These are phyloP conservation scores for Tulasnella sp. DNA, from an alignment of 768 basidiomycete genomes.

Conservation along the genomic window DNA sequence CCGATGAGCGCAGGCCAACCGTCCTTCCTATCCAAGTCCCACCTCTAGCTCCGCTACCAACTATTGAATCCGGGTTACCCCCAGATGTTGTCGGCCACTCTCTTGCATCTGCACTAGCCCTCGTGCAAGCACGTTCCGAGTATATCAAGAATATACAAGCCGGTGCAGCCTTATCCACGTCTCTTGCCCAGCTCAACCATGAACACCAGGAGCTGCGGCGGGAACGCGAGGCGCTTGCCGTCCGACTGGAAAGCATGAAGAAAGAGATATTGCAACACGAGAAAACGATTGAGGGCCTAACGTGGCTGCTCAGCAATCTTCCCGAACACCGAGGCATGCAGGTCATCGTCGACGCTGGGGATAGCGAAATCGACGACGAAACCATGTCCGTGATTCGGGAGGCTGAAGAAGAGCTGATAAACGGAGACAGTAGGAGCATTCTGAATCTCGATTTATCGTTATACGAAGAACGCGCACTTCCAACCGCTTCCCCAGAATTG, in stretches of 20 bases:
- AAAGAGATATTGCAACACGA: constrained; percentile 4
- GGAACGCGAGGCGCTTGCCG: neutral
- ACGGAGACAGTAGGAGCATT: constrained; percentile 1
- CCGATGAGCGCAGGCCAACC: neutral
- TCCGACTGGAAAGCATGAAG: neutral
- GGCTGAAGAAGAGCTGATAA: neutral
- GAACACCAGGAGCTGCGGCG: neutral
- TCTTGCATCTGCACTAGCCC: neutral
- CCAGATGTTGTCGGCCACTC: neutral
- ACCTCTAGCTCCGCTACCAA: neutral
- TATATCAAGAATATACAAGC: neutral
- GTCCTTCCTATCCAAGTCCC: neutral
- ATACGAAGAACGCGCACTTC: neutral
- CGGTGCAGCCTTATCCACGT: neutral
- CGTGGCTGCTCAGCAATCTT: constrained; percentile 10
- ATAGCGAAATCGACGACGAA: neutral
- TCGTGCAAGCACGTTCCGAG: neutral
- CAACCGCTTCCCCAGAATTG: neutral
- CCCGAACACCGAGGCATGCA: constrained; percentile 9
- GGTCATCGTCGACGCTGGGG: neutral
- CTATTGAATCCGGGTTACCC: neutral
- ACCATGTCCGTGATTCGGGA: neutral
- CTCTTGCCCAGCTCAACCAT: neutral
- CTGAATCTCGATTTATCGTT: neutral
- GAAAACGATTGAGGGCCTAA: constrained; percentile 14